Percentiles rank a stretch among this genome's conserved stretches.
Conservation (phyloP, 805 yeast species). For the Saturnispora ahearnii region DNA sequence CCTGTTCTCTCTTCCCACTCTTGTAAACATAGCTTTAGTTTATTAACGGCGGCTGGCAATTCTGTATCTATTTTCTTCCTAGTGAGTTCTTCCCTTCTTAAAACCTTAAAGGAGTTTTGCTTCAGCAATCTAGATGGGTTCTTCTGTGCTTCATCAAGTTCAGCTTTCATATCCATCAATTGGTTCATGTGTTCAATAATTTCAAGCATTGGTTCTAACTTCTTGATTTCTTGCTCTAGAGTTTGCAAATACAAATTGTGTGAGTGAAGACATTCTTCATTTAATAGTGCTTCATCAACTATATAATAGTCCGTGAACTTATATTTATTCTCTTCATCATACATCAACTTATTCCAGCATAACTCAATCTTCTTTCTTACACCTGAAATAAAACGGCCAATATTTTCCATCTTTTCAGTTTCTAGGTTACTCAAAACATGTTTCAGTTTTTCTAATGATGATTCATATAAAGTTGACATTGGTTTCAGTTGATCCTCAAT, state of each 20-base stretch:
- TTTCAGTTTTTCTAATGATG: slow-evolving; percentile 42
- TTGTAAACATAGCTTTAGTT: slow-evolving; percentile 38
- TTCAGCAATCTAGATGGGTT: slow-evolving; percentile 74
- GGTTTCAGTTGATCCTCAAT: slow-evolving; percentile 29
- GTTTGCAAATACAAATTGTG: slow-evolving; percentile 56
- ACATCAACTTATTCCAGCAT: slow-evolving; percentile 56
- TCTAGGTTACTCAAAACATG: slow-evolving; percentile 50
- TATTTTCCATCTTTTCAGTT: slow-evolving; percentile 49
- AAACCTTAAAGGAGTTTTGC: slow-evolving; percentile 67
- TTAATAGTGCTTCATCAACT: slow-evolving; percentile 31
- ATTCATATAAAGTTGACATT: slow-evolving; percentile 40
- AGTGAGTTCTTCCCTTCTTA: slow-evolving; percentile 70
- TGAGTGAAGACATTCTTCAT: slow-evolving; percentile 50
- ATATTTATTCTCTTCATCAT: slow-evolving; percentile 40
- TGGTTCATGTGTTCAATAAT: slow-evolving; percentile 47
- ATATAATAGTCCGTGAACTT: slow-evolving; percentile 37
- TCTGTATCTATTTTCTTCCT: slow-evolving; percentile 59
- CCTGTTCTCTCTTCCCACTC: slow-evolving; percentile 39
- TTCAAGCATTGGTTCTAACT: slow-evolving; percentile 46
- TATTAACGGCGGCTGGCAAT: slow-evolving; percentile 54
- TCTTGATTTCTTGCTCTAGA: slow-evolving; percentile 41
- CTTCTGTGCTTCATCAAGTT: slow-evolving; percentile 59
- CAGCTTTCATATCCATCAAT: slow-evolving; percentile 49
- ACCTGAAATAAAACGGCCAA: slow-evolving; percentile 59
- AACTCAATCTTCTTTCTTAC: slow-evolving; percentile 50